Percentiles rank a stretch among this genome's conserved stretches.
These are phyloP conservation scores for Entomophthora muscae DNA, from an alignment of 371 early-diverging fungal genomes.

Conservation along the genomic window DNA sequence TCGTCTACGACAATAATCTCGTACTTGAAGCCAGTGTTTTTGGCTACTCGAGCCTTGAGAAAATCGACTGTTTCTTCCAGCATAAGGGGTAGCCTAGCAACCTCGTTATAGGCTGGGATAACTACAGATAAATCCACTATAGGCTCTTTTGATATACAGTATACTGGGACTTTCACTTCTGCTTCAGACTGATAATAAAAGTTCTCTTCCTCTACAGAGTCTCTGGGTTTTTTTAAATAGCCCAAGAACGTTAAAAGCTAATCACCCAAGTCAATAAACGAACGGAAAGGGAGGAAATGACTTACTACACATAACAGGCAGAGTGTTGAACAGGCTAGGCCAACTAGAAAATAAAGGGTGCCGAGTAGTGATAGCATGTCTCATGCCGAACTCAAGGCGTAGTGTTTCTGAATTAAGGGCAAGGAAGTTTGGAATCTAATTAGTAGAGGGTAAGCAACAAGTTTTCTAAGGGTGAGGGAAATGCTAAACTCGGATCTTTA, in stretches of 20 bases:
- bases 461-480: too few relatives aligned
- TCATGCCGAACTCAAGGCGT: too few relatives aligned
- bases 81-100: slow-evolving; percentile 62
- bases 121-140: slow-evolving; percentile 51
- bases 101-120: slow-evolving; percentile 87
- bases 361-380: too few relatives aligned
- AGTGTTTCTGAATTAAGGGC: too few relatives aligned
- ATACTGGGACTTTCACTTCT: slow-evolving; percentile 9
- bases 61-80: slow-evolving; percentile 54
- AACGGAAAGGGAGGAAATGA: neutral
- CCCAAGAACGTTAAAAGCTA: neutral
- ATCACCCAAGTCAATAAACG: neutral
- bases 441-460: too few relatives aligned
- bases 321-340: neutral
- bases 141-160: slow-evolving; percentile 24
- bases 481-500: too few relatives aligned
- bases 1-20: slow-evolving; percentile 88
- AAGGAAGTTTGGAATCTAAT: too few relatives aligned
- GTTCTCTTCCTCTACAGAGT: neutral
- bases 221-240: neutral
- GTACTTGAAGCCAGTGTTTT: slow-evolving; percentile 27
- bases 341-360: neutral
- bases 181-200: neutral
- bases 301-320: neutral
- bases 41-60: slow-evolving; percentile 21